A percentile compares a stretch with the other conserved stretches of the same genome.
These are phyloP conservation scores for Cytospora mali DNA, from an alignment of 2,329 filamentous ascomycete species.

Conservation along the genomic window DNA sequence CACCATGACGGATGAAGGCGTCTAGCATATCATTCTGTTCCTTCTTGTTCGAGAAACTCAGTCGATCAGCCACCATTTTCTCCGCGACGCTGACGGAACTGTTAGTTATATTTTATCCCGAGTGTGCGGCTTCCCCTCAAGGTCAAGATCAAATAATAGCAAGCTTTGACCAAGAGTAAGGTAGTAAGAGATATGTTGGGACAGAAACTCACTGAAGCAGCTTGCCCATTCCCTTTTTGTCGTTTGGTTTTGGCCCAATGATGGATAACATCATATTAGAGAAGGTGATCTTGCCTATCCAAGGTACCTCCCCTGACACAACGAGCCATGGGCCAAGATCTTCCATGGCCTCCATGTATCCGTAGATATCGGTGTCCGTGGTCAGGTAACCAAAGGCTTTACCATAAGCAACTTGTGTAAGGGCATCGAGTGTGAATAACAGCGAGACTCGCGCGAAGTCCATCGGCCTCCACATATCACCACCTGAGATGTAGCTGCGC, in stretches of 20 bases:
- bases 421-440: slow-evolving; percentile 59
- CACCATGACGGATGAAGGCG: not conserved
- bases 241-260: not conserved
- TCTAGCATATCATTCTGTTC: slow-evolving; percentile 10
- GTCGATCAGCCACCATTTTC: slow-evolving; percentile 25
- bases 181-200: not conserved
- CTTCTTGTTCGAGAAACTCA: slow-evolving; percentile 30
- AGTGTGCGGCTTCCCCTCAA: too few relatives aligned
- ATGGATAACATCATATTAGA: not conserved
- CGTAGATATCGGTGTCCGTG: slow-evolving; percentile 50
- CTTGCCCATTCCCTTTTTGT: not conserved
- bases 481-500: slow-evolving; percentile 45
- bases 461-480: slow-evolving; percentile 43
- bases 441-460: slow-evolving; percentile 53
- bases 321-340: not conserved
- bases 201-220: not conserved
- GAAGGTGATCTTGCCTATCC: not conserved
- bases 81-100: slow-evolving; percentile 25
- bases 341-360: slow-evolving; percentile 48
- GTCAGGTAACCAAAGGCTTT: slow-evolving; percentile 51
- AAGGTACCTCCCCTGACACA: not conserved
- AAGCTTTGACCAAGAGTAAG: too few relatives aligned
- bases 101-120: not conserved
- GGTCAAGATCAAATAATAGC: too few relatives aligned
- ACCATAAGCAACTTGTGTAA: slow-evolving; percentile 56